phyloP scores from a whole-genome alignment of 1,284 basidiomycete species.

The Stygiomarasmius scandens region DNA sequence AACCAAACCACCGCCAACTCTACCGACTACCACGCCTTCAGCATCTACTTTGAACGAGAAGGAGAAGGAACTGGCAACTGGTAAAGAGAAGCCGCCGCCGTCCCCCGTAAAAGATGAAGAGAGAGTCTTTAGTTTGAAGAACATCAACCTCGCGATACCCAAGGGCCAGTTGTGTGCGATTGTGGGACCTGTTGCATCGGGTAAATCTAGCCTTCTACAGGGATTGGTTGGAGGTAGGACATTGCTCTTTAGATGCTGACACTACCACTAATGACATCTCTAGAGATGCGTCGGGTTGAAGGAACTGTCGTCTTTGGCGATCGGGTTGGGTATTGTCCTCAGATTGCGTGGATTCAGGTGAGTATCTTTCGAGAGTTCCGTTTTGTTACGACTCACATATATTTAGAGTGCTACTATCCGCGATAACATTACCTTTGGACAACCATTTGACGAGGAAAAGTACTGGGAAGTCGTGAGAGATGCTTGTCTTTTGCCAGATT shows the following conservation, averaged over 20 bases:
- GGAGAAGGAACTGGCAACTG: slow-evolving; percentile 5
- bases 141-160: slow-evolving; percentile 57
- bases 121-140: slow-evolving; percentile 34
- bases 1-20: background rate
- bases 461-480: slow-evolving; percentile 81
- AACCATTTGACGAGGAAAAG: slow-evolving; percentile 74
- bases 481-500: slow-evolving; percentile 76
- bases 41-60: slow-evolving; percentile 21
- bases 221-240: slow-evolving; percentile 67
- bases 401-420: slow-evolving; percentile 69
- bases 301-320: slow-evolving; percentile 74
- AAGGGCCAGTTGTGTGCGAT: slow-evolving; percentile 65
- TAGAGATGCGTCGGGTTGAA: slow-evolving; percentile 67
- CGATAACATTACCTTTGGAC: slow-evolving; percentile 86
- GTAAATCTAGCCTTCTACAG: slow-evolving; percentile 67
- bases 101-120: background rate
- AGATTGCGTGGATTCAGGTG: slow-evolving; percentile 88
- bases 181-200: slow-evolving; percentile 67
- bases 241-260: background rate
- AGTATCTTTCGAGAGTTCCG: slow-evolving; percentile 8
- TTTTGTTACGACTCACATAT: background rate
- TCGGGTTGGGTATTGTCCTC: slow-evolving; percentile 79
- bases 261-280: background rate
- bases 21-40: background rate
- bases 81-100: background rate